phyloP scores from a whole-genome alignment of 73 alveolate genomes.

The Tetrahymena elliotti region DNA sequence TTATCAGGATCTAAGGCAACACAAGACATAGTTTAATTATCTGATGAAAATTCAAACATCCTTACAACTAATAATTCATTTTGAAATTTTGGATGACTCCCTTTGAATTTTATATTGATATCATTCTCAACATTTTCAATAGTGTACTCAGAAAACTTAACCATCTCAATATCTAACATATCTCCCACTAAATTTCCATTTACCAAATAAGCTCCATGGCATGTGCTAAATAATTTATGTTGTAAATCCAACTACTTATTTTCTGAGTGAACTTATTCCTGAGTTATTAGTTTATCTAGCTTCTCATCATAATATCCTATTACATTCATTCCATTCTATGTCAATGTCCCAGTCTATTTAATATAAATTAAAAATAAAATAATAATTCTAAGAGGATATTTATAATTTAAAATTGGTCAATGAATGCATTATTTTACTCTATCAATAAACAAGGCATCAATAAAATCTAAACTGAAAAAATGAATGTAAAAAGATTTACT shows the following conservation, averaged over 20 bases:
- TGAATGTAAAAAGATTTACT: not conserved
- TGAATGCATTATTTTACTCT: no score
- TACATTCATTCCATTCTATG: constrained; percentile 30
- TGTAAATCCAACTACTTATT: not conserved
- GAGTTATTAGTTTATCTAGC: not conserved
- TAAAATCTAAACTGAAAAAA: not conserved
- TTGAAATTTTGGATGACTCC: not conserved
- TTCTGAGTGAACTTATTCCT: not conserved
- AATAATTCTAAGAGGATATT: no score
- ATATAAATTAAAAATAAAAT: not conserved
- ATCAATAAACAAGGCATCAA: no score
- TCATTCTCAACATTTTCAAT: not conserved
- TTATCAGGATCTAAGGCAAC: constrained; percentile 2
- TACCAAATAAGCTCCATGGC: constrained; percentile 14
- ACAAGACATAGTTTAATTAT: constrained; percentile 14
- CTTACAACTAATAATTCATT: not conserved
- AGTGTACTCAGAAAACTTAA: constrained; percentile 19
- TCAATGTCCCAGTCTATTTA: constrained; percentile 30
- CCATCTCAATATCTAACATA: constrained; percentile 6
- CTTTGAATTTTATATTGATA: not conserved
- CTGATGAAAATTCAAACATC: constrained; percentile 29
- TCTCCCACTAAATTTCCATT: constrained; percentile 16
- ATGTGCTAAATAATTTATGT: not conserved
- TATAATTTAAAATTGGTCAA: no score
- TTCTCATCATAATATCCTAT: not conserved